Evolutionary conservation across 495 filamentous ascomycete genomes (phyloP), one percentile per base, ranked within the genome.

Genomic region (Penicillium cataractarum): DNA sequence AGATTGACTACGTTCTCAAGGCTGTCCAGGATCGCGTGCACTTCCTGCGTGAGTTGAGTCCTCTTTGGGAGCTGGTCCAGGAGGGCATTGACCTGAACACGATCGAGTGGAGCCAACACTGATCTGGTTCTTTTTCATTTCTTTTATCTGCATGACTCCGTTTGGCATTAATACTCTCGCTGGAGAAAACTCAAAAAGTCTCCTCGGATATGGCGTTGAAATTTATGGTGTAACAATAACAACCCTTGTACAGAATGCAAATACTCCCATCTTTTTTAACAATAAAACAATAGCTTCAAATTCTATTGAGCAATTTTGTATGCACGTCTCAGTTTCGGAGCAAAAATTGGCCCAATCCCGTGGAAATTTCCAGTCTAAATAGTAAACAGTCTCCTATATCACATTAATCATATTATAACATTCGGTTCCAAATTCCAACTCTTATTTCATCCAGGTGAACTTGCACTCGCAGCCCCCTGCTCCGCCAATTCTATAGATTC

Each of bases 1-100:
- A 99, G 82, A 96, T 99, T 55, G 95, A 99, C 76, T 99, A 99
- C 69, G 95, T 99, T 29, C 79, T 99, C 56, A 96, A 97, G 80
- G 95, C 95, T 2, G 95, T 98, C 19, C 85, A 82, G 72, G 92
- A 93, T 66, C 86, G 95, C 46, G 95, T 99, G 37, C 87, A 85
- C 17, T 97, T 98, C 82, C 82, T 99, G 70, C 84, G 95, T 67
- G 95, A 99, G 82, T 82, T 99, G 72, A 97, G 92, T 74, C 95
- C 95, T 55, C 78, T 99, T 65, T 99, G 95, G 95, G 95, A 99
- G 79, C 76, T 99, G 62, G 95, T 99, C 13, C 96, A 99, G 78
- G 96, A 98, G 76, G 95, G 95, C 3, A 84, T 98, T 65, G 95
- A 95, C 65, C 78, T 99, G 72, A 92, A 94, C 76, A 97, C 91